Base-by-base conservation (phyloP, 805 yeast species). In the Saturnispora serradocipensis region DNA sequence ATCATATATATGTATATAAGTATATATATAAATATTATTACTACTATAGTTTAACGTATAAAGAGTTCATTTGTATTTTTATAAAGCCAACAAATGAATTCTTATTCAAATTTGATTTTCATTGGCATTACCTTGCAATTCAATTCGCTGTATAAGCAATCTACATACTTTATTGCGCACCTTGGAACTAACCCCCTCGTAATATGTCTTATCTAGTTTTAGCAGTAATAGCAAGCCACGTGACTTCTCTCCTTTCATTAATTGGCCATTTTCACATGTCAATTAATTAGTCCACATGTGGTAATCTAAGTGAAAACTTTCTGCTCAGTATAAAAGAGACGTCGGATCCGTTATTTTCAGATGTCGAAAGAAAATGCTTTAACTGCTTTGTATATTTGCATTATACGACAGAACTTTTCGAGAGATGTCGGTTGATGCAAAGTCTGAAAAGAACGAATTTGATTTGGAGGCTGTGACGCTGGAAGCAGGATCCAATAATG, bases 391-490 rank as follows among this genome's bases (percentile, higher is more conserved):
- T 7, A 25, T 7, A 25, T 25, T 25, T 25, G 28, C 9, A 25
- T 8, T 25, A 25, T 25, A 25, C 28, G 28, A 9, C 2, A 25
- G 28, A 25, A 10, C 6, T 4, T 13, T 39, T 39, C 4, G 4
- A 22, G n/a, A 7, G 16, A 36, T 36, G 43, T 16, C 43, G 8
- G n/a, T 6, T 25, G 43, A 46, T 28, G 38, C 25, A 8, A 24
- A 30, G 10, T 28, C 20, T 13, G 49, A 47, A 11, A 47, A 47
- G 39, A 18, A n/a, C 15, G 43, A 25, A 7, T 5, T 20, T 13
- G 51, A 43, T 24, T 16, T 43, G 13, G 47, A 49, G 25, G 35
- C 47, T 3, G 47, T 43, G 8, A 49, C 43, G 9, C 9, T 49
- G 18, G 16, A 27, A 8, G 27, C 51, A 5, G 43, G 47, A 7